Evolutionary conservation across 2,329 filamentous ascomycete species (phyloP), one percentile per base, ranked within the genome.

Genomic region (Apiospora rasikravindrae): DNA sequence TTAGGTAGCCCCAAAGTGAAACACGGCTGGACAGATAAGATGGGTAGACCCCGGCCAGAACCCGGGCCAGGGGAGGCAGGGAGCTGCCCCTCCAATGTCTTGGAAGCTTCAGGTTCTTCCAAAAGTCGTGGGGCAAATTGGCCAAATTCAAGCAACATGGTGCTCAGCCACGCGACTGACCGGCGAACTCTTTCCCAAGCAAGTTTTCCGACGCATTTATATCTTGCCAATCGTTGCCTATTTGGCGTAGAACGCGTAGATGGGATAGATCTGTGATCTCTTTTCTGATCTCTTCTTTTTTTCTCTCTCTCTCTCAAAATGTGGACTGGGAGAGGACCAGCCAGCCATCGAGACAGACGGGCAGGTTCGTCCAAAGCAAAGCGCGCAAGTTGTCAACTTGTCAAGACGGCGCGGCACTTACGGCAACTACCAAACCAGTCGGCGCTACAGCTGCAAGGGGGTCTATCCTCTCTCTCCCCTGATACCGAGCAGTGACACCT

Each of bases 41-140:
- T 40, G 33, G 57, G 57, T 14, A n/a, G 57, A 40, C 57, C 57
- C 53, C 53, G 53, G 53, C 26, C 29, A 4, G 51, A 29, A 29
- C 26, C 51, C 14, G 14, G 24, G 13, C 51, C 2, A 16, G 53
- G 14, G 19, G 16, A 33, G 33, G 57, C n/a, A 64, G 33, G 33
- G 29, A n/a, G 57, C 29, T 40, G 57, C 57, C 57, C 57, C 57
- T 64, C 57, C 57, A 64, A 64, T 64, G 19, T 40, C 57, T 64
- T 40, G 57, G 57, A 64, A 64, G 57, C 57, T 64, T 64, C 57
- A 64, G 57, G 57, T 64, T 64, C 57, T 64, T 64, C 57, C 57
- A 37, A 33, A 61, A 61, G n/a, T 64, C 57, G 57, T 40, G 57
- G 57, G 57, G 57, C 57, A 64, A 64, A 64, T 64, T 64, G 57